Percentiles rank a stretch among this genome's conserved stretches.
phyloP scores from a whole-genome alignment of 805 yeast genomes.

The Lipomyces mesembrius region DNA sequence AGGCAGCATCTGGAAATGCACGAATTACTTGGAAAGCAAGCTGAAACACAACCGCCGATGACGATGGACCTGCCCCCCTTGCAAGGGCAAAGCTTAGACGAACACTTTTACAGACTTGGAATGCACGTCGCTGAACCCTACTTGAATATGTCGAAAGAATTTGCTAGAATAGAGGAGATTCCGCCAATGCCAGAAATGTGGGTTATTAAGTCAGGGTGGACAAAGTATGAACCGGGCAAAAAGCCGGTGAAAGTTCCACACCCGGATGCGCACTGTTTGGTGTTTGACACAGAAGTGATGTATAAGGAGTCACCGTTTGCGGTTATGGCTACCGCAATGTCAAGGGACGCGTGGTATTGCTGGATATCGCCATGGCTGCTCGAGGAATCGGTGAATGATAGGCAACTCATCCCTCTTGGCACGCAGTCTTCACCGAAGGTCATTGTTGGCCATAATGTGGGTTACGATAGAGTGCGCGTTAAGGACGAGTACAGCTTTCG shows the following conservation, averaged over 20 bases:
- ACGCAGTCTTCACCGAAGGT: constrained; percentile 56
- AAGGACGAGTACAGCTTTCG: constrained; percentile 77
- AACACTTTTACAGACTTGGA: constrained; percentile 79
- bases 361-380: constrained; percentile 91
- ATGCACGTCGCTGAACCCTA: constrained; percentile 63
- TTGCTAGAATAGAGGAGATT: constrained; percentile 46
- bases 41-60: constrained; percentile 65
- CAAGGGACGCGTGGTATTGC: constrained; percentile 82
- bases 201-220: constrained; percentile 77
- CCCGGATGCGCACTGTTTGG: constrained; percentile 74
- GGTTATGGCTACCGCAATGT: constrained; percentile 77
- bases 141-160: constrained; percentile 53
- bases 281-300: constrained; percentile 88
- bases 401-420: constrained; percentile 78
- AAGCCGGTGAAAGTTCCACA: constrained; percentile 61
- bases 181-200: constrained; percentile 53
- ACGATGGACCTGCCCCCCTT: constrained; percentile 65
- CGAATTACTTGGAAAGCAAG: constrained; percentile 74
- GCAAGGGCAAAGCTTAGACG: constrained; percentile 76
- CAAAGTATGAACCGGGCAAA: constrained; percentile 62
- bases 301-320: constrained; percentile 77
- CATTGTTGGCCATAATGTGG: constrained; percentile 86
- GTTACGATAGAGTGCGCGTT: constrained; percentile 87
- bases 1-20: constrained; percentile 62
- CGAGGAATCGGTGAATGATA: constrained; percentile 54